Evolutionary conservation across 140 eudicot genomes (phyloP), one percentile per base, ranked within the genome.

Genomic region (Oenanthe javanica): DNA sequence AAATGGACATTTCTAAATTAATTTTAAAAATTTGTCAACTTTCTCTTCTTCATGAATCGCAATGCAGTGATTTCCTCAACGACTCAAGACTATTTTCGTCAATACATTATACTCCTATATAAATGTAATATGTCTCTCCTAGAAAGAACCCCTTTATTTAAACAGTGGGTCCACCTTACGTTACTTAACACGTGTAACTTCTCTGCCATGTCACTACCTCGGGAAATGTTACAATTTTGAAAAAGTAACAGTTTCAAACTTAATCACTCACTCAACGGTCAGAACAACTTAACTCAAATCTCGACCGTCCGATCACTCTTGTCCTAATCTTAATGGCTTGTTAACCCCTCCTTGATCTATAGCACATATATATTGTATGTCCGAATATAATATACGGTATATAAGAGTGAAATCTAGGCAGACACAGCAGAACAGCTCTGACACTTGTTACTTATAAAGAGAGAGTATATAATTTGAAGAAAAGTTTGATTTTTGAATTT

Each of bases 401-500:
- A n/a, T n/a, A n/a, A 51, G 81, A 77, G 81, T 80, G 75, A 84
- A 79, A 78, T 85, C 87, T 78, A 61, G 88, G 87, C 51, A 57
- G 72, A n/a, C n/a, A 79, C 83, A 11, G 67, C 77, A 76, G 85
- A 79, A 64, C 82, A 86, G 79, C 50, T 81, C 91, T 86, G 93
- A 83, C 91, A 89, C 76, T 86, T 81, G 64, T 77, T 83, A 81
- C 83, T 25, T 40, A 42, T 18, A 31, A 31, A 54, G 74, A 42
- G 25, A 74, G n/a, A n/a, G 3, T 49, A 74, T 49, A 81, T 84
- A 87, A 88, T 55, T 80, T 83, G 81, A 82, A 77, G 69, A 72
- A 81, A 50, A 57, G 76, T 86, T 87, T 77, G 82, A 85, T 77
- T 81, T 90, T 92, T 90, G 92, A 92, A 89, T 82, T 50, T 67